These are phyloP conservation scores for Leptographium radiaticola DNA, from an alignment of 2,329 filamentous ascomycete species.

Conservation along the genomic window DNA sequence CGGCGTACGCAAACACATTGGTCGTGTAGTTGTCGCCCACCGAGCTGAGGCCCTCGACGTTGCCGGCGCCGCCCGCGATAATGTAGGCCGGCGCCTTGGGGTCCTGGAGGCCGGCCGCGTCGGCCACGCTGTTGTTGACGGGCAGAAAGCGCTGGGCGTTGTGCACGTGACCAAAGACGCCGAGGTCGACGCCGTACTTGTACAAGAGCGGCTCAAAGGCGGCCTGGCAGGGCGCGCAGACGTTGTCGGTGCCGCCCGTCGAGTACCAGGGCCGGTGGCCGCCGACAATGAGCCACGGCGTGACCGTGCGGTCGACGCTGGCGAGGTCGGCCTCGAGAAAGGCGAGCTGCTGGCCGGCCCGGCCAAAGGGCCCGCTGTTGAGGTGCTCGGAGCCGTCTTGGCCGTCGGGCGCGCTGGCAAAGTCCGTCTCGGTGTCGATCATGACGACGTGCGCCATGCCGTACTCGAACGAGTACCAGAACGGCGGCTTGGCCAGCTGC, in stretches of 20 bases:
- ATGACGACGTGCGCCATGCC: constrained; percentile 41
- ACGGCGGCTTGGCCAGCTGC: constrained; percentile 33
- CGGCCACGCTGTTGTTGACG: constrained; percentile 21
- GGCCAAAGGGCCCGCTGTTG: constrained; percentile 36
- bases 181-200: constrained; percentile 43
- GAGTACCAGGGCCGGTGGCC: constrained; percentile 36
- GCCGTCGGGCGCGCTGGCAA: constrained; percentile 32
- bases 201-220: constrained; percentile 42
- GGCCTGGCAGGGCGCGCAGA: constrained; percentile 31
- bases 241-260: constrained; percentile 15
- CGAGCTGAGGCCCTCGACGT: constrained; percentile 35
- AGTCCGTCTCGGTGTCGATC: constrained; percentile 46
- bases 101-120: constrained; percentile 24
- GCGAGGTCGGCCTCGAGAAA: constrained; percentile 43
- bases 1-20: constrained; percentile 35
- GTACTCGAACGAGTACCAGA: constrained; percentile 49
- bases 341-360: constrained; percentile 32
- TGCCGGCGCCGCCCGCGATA: constrained; percentile 40
- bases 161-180: constrained; percentile 44
- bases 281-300: constrained; percentile 36
- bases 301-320: constrained; percentile 39
- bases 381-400: constrained; percentile 20
- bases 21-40: constrained; percentile 28
- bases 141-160: constrained; percentile 41
- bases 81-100: constrained; percentile 37